Evolutionary conservation across 163 green algal species (phyloP).

Genomic region (Scenedesmus sp.): DNA sequence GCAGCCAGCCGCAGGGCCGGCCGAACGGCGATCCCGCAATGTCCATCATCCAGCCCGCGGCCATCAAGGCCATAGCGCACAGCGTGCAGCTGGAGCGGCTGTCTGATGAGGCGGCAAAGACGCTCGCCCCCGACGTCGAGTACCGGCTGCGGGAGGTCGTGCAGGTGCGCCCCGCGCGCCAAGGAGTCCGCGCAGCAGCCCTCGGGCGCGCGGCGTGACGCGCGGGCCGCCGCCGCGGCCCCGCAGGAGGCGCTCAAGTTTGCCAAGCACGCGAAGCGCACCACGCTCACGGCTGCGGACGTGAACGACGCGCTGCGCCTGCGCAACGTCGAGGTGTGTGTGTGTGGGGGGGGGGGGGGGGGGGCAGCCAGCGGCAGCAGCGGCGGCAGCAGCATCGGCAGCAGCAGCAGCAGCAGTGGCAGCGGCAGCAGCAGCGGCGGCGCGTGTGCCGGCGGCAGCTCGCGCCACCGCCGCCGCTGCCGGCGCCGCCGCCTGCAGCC

Average conservation of each 20-base stretch:
- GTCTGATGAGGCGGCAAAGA: conserved; percentile 72
- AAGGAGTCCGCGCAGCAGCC: too few relatives aligned
- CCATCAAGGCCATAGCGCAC: conserved; percentile 70
- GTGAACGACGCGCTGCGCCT: conserved; percentile 83
- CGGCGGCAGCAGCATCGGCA: neutral
- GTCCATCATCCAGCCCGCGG: conserved; percentile 54
- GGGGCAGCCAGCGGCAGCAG: neutral
- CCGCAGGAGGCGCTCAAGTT: conserved; percentile 94
- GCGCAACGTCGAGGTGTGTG: conserved; percentile 76
- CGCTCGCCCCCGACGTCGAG: conserved; percentile 89
- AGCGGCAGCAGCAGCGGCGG: neutral
- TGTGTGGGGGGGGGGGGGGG: too few relatives aligned
- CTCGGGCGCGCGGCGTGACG: neutral
- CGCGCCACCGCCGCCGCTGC: neutral
- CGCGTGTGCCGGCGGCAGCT: neutral
- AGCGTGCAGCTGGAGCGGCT: conserved; percentile 73
- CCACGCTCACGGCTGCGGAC: conserved; percentile 80
- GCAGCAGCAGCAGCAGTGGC: neutral
- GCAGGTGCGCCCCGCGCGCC: conserved; percentile 68
- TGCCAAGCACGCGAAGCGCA: conserved; percentile 79
- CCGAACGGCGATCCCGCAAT: too few relatives aligned
- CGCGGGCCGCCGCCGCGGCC: neutral
- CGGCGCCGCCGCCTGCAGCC: conserved; percentile 61
- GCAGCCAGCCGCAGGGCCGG: too few relatives aligned
- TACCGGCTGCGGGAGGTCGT: conserved; percentile 89